Evolutionary conservation across 148 eudicot species (phyloP), one percentile per base, ranked within the genome.

Genomic region (Rhododendron henanense): DNA sequence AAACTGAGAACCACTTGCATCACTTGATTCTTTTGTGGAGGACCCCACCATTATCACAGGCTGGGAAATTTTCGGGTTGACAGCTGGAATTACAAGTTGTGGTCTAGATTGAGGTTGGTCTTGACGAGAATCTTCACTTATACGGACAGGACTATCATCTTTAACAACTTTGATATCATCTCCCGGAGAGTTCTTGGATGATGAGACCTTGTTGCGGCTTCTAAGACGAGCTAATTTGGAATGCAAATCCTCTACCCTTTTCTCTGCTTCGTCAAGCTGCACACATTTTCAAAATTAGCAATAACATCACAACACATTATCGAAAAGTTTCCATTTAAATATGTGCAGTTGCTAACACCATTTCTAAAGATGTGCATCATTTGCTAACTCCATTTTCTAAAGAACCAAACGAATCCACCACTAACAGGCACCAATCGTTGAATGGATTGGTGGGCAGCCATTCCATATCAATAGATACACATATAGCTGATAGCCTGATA

Each of bases 191-290:
- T 67, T 87, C 83, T 87, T 89, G 83, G 91, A 83, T 86, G 86
- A 65, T 5, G 81, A 82, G 28, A 65, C 87, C 82, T 50, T 87
- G 19, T 82, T 87, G 77, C 87, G 86, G 83, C 94, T 90, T 78
- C 94, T 91, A 83, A 94, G 87, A 76, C 91, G 92, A 87, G 93
- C 94, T 82, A 96, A 85, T 88, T 95, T 91, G 84, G 82, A 85
- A 78, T 96, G 87, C 33, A 97, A 76, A 87, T 94, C 92, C 31
- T 90, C 88, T 87, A 96, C 89, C 87, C 91, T 93, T 91, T 81
- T 90, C 88, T 96, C 91, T 74, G 97, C 91, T 88, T 93, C 90
- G 65, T 87, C 91, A 92, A 95, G 98, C 99, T 96, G 92, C 90
- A 89, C 53, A 76, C 37, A 21, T 44, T 77, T 84, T 65, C 48